Base-by-base conservation (phyloP, 164 flowering plant genomes). In the Litsea cubeba region DNA sequence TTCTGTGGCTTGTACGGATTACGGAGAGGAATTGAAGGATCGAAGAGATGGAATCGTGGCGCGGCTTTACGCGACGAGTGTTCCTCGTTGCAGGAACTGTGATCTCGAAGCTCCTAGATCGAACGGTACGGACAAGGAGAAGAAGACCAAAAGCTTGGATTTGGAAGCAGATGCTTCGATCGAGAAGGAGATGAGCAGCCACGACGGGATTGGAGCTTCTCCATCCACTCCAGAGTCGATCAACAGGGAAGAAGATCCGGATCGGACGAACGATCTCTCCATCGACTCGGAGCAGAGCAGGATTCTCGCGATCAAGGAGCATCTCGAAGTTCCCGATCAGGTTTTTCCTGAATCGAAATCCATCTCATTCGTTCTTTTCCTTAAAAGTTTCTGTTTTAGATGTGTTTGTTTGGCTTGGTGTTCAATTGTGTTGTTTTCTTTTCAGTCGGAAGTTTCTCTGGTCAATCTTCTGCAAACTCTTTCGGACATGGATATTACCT, bases 401-500 rank as follows among this genome's bases (percentile, higher is more conserved):
- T 30, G 11, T 26, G 25, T 68, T 68, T 71, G 63, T 1, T 24
- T 25, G 26, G 32, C 54, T 35, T 18, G 60, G 2, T 54, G 17
- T 15, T 54, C 18, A n/a, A 54, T 54, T 15, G 17, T 15, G n/a
- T 11, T 54, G 60, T 14, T 20, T 12, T 70, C 25, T 70, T 7
- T 17, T 65, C 71, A 94, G 99, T 62, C 87, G 68, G 97, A 94
- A 65, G 95, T 94, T 70, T 74, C 85, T 68, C 66, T 92, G 70
- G 84, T 90, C 58, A 84, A 89, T 68, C 82, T 88, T 82, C 90
- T 96, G 50, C 92, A 92, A 79, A 87, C 62, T 57, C 83, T 96
- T n/a, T 93, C 91, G 10, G 97, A 91, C 73, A 92, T 94, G 98
- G 97, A 94, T 79, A 86, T 96, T 50, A 90, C 97, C 51, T 94